Conservation (phyloP, 176 grass and related monocot species). For the Cenchrus americanus region DNA sequence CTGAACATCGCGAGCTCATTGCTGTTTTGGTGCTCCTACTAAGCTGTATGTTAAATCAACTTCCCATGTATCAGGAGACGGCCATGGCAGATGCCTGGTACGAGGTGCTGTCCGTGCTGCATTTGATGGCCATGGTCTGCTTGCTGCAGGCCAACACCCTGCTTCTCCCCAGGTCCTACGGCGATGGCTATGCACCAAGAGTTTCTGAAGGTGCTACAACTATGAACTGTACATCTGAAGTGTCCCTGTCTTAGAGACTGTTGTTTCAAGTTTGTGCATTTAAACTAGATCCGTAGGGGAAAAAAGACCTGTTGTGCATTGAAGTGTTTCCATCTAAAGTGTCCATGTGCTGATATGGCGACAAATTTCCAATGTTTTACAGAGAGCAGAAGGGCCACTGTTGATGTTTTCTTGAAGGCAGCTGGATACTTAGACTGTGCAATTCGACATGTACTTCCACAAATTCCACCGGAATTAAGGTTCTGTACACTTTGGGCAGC, state of each 20-base stretch:
- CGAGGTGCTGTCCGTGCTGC: constrained; percentile 89
- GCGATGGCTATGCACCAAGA: constrained; percentile 72
- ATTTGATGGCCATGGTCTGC: constrained; percentile 92
- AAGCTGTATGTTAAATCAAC: constrained; percentile 9
- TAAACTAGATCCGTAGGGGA: neutral
- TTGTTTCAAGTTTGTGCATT: neutral
- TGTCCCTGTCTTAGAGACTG: constrained; percentile 4
- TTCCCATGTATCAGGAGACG: constrained; percentile 70
- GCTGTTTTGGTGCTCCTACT: constrained; percentile 10
- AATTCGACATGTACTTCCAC: constrained; percentile 76
- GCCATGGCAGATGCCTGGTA: constrained; percentile 84
- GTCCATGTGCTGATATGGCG: constrained; percentile 18
- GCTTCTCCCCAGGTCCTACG: constrained; percentile 81
- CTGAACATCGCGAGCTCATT: neutral
- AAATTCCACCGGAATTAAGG: constrained; percentile 72
- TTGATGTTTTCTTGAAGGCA: constrained; percentile 95
- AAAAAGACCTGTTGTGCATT: neutral
- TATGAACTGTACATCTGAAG: constrained; percentile 5
- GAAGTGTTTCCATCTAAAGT: neutral
- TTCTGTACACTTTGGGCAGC: constrained; percentile 21
- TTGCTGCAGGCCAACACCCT: constrained; percentile 82
- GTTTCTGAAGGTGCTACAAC: constrained; percentile 71
- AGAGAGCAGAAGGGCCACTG: constrained; percentile 78
- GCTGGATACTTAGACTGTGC: constrained; percentile 89
- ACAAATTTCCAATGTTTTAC: constrained; percentile 23